Evolutionary conservation across 805 yeast genomes (phyloP).

Genomic region (Saccharomycopsis sp.): DNA sequence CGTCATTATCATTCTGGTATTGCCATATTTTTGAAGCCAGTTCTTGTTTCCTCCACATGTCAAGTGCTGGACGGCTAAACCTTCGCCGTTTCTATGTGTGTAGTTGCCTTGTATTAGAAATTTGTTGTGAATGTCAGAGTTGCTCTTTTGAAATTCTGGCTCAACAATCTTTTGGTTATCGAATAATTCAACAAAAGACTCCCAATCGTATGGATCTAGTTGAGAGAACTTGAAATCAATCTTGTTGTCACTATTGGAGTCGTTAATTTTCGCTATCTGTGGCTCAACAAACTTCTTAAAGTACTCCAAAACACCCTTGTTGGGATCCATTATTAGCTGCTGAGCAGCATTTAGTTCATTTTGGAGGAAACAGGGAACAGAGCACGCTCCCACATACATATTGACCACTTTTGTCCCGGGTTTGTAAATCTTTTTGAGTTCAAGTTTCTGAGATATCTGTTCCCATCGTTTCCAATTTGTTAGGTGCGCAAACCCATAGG

Average conservation of each 20-base stretch:
- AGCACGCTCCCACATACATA: neutral
- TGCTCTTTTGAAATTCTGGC: conserved; percentile 32
- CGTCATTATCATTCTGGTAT: conserved; percentile 70
- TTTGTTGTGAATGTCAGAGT: conserved; percentile 38
- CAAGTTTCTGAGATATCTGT: neutral
- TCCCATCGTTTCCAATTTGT: conserved; percentile 1
- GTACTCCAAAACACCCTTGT: neutral
- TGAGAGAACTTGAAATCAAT: neutral
- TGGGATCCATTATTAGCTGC: conserved; percentile 1
- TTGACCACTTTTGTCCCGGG: neutral
- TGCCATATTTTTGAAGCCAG: conserved; percentile 70
- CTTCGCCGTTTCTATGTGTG: conserved; percentile 45
- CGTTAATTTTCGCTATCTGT: neutral
- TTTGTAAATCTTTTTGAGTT: neutral
- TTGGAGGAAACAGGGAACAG: neutral
- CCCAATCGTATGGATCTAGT: conserved; percentile 64
- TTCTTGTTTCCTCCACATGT: conserved; percentile 59
- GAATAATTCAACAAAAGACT: conserved; percentile 44
- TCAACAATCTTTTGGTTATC: conserved; percentile 38
- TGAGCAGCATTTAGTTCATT: neutral
- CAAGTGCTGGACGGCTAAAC: conserved; percentile 67
- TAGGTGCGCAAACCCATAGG: neutral
- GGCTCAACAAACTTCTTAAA: neutral
- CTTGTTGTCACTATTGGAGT: neutral
- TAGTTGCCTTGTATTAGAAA: conserved; percentile 56